Evolutionary conservation across 2,329 filamentous ascomycete species (phyloP), one percentile per base, ranked within the genome.

Genomic region (Claviceps spartinae): DNA sequence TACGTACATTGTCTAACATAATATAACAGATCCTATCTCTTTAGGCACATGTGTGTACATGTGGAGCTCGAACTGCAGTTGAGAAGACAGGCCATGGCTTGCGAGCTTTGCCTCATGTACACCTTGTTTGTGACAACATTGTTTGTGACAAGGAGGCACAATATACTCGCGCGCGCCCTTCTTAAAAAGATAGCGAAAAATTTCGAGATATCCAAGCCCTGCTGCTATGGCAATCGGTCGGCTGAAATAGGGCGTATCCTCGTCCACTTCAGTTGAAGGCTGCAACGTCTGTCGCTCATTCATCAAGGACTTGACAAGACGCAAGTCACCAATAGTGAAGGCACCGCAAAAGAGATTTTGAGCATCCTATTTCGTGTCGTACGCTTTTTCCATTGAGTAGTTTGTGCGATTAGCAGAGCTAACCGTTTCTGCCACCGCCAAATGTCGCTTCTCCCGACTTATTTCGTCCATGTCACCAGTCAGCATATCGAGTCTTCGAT

Each of bases 341-440:
- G 41, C 48, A 34, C 40, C 48, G 9, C 48, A 18, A 6, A 50
- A 45, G 18, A 50, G 16, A 45, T 50, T 50, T 8, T 50, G 48
- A 3, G 40, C 26, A 11, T 50, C 48, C 41, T 26, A 45, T 44
- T 18, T 43, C 14, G 48, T 2, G 22, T 49, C 37, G 40, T 34
- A 42, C 18, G 1, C 40, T 49, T 49, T 14, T 16, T 4, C 5
- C 3, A 16, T 22, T 7, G 47, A 18, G n/a, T 36, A 30, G 4
- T 4, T 9, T 4, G 11, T 7, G 20, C 5, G 16, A 42, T 42
- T 13, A 3, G 4, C 9, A 30, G n/a, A 16, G 11, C 5, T 40
- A 6, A 49, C 37, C 13, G n/a, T n/a, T 24, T 14, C n/a, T 30
- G 48, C 48, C 7, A 49, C 38, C 11, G 48, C 48, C 9, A 40